These are phyloP conservation scores for Huiozyma naganishii DNA, from an alignment of 805 yeast genomes.

Conservation along the genomic window DNA sequence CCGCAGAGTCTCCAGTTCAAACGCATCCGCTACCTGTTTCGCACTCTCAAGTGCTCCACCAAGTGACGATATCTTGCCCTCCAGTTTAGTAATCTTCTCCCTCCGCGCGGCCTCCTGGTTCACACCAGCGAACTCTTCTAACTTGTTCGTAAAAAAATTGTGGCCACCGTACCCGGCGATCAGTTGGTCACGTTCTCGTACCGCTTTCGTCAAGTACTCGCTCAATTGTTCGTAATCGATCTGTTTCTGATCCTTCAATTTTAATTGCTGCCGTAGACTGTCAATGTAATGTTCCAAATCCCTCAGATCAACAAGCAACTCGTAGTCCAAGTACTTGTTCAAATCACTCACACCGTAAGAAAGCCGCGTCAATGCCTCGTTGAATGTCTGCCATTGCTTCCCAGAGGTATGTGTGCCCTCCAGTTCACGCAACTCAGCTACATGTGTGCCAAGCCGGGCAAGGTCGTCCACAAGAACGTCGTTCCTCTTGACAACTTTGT, in stretches of 20 bases:
- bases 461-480: constrained; percentile 65
- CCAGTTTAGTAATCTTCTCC: constrained; percentile 42
- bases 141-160: constrained; percentile 43
- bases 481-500: constrained; percentile 61
- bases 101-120: constrained; percentile 46
- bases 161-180: constrained; percentile 42
- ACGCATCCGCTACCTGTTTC: constrained; percentile 39
- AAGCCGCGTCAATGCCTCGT: constrained; percentile 36
- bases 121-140: constrained; percentile 54
- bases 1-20: constrained; percentile 45
- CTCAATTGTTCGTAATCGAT: constrained; percentile 80
- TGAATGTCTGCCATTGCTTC: constrained; percentile 34
- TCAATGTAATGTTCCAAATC: constrained; percentile 77
- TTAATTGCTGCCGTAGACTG: constrained; percentile 57
- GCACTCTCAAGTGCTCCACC: constrained; percentile 42
- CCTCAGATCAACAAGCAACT: constrained; percentile 70
- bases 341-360: constrained; percentile 34
- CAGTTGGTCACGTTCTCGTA: constrained; percentile 48
- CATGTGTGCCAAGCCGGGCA: constrained; percentile 57
- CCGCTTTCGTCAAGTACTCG: constrained; percentile 66
- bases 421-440: constrained; percentile 52
- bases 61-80: constrained; percentile 37
- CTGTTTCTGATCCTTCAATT: constrained; percentile 81
- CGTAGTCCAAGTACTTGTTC: constrained; percentile 53
- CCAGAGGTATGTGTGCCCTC: constrained; percentile 7